These are phyloP conservation scores for Colletotrichum coccodes DNA, from an alignment of 2,329 filamentous ascomycete species.

Conservation along the genomic window DNA sequence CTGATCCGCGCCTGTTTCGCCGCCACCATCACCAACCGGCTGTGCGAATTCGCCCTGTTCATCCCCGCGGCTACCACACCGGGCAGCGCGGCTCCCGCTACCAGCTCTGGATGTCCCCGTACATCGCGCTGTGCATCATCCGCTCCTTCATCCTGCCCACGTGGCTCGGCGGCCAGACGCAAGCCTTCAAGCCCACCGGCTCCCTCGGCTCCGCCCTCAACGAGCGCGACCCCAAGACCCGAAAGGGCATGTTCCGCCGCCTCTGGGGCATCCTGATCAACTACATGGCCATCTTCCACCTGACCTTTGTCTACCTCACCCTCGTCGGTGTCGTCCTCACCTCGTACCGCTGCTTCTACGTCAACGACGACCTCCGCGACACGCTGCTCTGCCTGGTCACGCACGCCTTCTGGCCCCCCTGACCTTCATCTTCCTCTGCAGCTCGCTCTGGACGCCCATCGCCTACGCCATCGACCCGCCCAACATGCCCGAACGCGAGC, in stretches of 20 bases:
- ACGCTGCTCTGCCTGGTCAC: slow-evolving; percentile 65
- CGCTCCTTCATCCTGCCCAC: slow-evolving; percentile 66
- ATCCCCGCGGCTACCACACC: slow-evolving; percentile 67
- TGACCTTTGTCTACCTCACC: slow-evolving; percentile 63
- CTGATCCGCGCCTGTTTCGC: slow-evolving; percentile 66
- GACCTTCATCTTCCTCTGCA: slow-evolving; percentile 65
- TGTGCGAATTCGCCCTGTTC: slow-evolving; percentile 68
- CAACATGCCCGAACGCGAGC: slow-evolving; percentile 64
- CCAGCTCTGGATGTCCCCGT: slow-evolving; percentile 72
- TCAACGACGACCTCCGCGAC: slow-evolving; percentile 47
- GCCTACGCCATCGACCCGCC: slow-evolving; percentile 71
- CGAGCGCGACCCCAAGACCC: slow-evolving; percentile 63
- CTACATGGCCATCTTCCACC: slow-evolving; percentile 65
- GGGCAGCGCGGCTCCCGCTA: slow-evolving; percentile 66
- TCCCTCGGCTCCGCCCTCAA: slow-evolving; percentile 65
- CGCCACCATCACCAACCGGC: slow-evolving; percentile 59
- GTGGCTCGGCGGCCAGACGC: slow-evolving; percentile 68
- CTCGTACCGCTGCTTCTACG: slow-evolving; percentile 59
- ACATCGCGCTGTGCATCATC: slow-evolving; percentile 66
- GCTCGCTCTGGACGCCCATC: slow-evolving; percentile 67
- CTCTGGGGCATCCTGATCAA: slow-evolving; percentile 65
- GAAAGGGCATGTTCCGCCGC: slow-evolving; percentile 63
- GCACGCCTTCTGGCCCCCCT: slow-evolving; percentile 72
- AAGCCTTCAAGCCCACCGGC: slow-evolving; percentile 70
- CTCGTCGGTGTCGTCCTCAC: slow-evolving; percentile 60